Evolutionary conservation across 805 yeast species (phyloP), one percentile per base, ranked within the genome.

Genomic region (Cyberlindnera japonica): DNA sequence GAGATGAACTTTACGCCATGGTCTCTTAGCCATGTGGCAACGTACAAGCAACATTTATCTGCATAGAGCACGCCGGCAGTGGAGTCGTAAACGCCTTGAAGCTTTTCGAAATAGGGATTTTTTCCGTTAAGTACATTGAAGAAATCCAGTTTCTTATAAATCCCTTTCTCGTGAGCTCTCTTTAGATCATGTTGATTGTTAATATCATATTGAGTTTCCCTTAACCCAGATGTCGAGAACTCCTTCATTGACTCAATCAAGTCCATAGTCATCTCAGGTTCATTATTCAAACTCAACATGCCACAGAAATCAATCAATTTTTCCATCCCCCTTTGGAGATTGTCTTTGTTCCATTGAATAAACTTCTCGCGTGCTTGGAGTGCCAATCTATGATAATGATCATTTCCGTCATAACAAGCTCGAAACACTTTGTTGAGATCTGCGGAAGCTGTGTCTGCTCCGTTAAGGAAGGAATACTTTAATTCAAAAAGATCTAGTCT

Each of bases 381-480:
- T 3, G 56, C 54, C 8, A 58, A 33, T 2, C 41, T 19, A 28
- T 54, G 58, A 40, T 66, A 67, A 35, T 63, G 60, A 11, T 47
- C 53, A 34, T 64, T 55, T 14, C 58, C 65, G 1, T 55, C 65
- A 38, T 67, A 67, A 13, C 50, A 55, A 5, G 66, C 64, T 38
- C 72, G 51, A 37, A 67, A 64, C 4, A 62, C 45, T 40, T 67
- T 67, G 51, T 65, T 65, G 28, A 65, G 54, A 47, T 67, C 72
- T 8, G 64, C 64, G 11, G 68, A 62, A 10, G 71, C 71, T 2
- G 66, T 62, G 47, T 64, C 69, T 3, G 69, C 64, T 23, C 71
- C 71, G 21, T 60, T 44, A 26, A 62, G 51, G 11, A 61, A 53
- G 3, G 60, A 48, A 38, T 57, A 66, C 18, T 51, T 41, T 29